Evolutionary conservation across 2,329 filamentous ascomycete species (phyloP).

Genomic region (Trichoderma atrobrunneum): DNA sequence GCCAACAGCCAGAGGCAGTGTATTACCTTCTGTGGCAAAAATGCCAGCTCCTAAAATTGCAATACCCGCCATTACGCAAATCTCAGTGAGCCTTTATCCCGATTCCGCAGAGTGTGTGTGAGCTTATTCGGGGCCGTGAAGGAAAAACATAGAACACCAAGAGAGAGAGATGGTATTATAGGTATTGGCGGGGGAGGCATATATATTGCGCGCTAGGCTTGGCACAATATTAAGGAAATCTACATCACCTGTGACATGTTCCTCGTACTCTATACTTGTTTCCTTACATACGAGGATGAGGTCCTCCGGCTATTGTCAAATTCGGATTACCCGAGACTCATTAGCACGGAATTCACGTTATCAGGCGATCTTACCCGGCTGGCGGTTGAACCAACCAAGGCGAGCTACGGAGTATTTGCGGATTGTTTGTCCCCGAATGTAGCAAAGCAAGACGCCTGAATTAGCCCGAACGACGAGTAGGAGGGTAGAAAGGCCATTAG

Average conservation of each 20-base stretch:
- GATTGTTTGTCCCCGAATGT: background rate
- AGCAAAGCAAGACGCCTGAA: background rate
- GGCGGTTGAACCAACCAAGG: background rate
- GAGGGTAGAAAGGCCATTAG: background rate
- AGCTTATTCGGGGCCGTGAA: background rate
- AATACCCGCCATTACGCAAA: background rate
- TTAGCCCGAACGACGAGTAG: background rate
- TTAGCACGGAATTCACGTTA: background rate
- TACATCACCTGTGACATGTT: background rate
- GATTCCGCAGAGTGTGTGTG: background rate
- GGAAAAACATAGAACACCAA: background rate
- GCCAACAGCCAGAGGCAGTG: background rate
- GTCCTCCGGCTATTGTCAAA: slow-evolving; percentile 8
- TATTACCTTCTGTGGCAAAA: slow-evolving; percentile 7
- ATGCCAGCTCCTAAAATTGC: slow-evolving; percentile 16
- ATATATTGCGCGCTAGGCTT: background rate
- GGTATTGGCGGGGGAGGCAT: background rate
- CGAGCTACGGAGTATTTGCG: background rate
- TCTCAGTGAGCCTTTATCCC: background rate
- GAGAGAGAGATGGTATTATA: background rate
- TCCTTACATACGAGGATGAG: background rate
- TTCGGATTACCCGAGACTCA: slow-evolving; percentile 11
- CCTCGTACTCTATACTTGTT: background rate
- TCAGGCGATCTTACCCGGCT: background rate
- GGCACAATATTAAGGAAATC: background rate